Evolutionary conservation across 805 yeast genomes (phyloP).

Genomic region (Teunomyces lycoperdinae): DNA sequence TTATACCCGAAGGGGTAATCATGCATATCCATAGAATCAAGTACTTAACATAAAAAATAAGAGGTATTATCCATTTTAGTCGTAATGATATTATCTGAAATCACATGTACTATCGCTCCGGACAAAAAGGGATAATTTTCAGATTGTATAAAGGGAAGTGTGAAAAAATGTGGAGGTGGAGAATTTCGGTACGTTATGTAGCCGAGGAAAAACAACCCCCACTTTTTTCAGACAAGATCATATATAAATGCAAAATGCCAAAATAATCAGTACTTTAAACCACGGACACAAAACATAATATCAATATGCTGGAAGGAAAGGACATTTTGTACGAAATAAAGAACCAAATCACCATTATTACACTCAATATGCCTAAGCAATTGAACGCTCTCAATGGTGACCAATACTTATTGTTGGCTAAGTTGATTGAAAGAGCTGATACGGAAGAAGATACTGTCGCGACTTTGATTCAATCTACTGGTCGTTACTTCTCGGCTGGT

Average conservation of each 20-base stretch:
- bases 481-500: constrained; percentile 80
- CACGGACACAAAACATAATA: neutral
- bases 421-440: constrained; percentile 60
- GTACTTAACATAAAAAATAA: no score
- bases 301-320: constrained; percentile 14
- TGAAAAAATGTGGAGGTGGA: neutral
- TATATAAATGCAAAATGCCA: neutral
- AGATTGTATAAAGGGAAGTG: neutral
- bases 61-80: no score
- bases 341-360: constrained; percentile 58
- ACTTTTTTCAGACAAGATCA: neutral
- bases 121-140: neutral
- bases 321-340: constrained; percentile 40
- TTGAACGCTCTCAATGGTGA: constrained; percentile 66
- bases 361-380: constrained; percentile 57
- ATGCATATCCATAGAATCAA: no score
- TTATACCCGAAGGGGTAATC: no score
- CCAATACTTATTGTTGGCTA: constrained; percentile 61
- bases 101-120: neutral
- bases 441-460: constrained; percentile 55
- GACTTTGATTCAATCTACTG: constrained; percentile 68
- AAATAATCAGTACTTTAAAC: neutral
- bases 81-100: no score
- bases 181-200: neutral
- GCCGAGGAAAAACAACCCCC: constrained; percentile 11